Conservation (phyloP, 1,284 basidiomycete genomes). For the Thecaphora frezii region DNA sequence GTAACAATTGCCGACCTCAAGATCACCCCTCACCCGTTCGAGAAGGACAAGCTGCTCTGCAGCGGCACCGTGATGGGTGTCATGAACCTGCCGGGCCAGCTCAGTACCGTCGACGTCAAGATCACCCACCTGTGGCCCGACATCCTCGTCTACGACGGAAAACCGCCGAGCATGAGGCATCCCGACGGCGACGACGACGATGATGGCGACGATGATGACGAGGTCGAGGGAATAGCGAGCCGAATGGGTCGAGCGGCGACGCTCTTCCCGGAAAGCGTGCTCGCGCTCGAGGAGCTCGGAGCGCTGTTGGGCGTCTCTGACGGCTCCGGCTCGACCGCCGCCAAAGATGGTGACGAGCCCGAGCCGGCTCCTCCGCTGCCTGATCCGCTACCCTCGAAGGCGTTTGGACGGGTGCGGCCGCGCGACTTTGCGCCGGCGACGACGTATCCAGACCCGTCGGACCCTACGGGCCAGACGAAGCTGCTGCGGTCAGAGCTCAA, state of each 20-base stretch:
- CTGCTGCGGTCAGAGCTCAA: constrained; percentile 42
- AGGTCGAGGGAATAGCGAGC: neutral
- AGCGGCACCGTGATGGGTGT: constrained; percentile 49
- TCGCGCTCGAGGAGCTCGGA: neutral
- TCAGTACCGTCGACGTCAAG: constrained; percentile 47
- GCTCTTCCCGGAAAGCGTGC: neutral
- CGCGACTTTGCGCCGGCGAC: constrained; percentile 45
- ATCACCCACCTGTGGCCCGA: constrained; percentile 53
- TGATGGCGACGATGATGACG: constrained; percentile 6
- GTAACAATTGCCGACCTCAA: constrained; percentile 52
- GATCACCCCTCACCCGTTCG: constrained; percentile 51
- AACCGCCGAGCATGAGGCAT: constrained; percentile 45
- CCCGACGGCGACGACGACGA: constrained; percentile 5
- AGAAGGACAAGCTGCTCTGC: constrained; percentile 48
- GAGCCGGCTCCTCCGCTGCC: constrained; percentile 47
- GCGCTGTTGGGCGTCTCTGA: too few relatives aligned
- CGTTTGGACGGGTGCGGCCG: constrained; percentile 47
- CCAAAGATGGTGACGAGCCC: too few relatives aligned
- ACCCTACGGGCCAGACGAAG: constrained; percentile 40
- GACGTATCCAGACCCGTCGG: constrained; percentile 38
- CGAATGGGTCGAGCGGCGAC: neutral
- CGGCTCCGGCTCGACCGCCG: too few relatives aligned
- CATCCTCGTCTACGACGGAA: constrained; percentile 49
- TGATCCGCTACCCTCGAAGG: constrained; percentile 42
- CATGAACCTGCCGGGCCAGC: constrained; percentile 48